Conservation (phyloP, 805 yeast species). For the Wickerhamiella sergipiensis region DNA sequence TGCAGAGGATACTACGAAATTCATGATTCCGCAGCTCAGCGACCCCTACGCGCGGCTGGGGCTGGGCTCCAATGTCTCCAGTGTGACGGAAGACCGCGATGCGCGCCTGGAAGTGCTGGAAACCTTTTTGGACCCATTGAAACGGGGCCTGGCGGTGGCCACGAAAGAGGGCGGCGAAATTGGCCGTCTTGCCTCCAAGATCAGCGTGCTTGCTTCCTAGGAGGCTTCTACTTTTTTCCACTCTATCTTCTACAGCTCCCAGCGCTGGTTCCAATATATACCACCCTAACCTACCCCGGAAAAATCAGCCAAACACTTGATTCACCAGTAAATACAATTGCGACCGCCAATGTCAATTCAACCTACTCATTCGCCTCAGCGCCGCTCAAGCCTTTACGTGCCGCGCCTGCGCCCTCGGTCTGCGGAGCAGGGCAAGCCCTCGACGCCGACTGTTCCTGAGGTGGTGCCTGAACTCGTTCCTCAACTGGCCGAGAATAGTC, state of each 20-base stretch:
- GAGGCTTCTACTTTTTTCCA: neutral
- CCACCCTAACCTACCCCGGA: too few relatives aligned
- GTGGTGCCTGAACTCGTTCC: too few relatives aligned
- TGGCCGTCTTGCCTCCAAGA: slow-evolving; percentile 12
- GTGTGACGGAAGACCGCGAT: slow-evolving; percentile 17
- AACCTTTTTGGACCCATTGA: slow-evolving; percentile 5
- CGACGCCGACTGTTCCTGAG: neutral
- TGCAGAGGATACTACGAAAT: slow-evolving; percentile 12
- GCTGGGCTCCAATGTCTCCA: neutral
- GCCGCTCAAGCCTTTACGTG: neutral
- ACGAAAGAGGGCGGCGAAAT: slow-evolving; percentile 15
- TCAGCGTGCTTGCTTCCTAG: slow-evolving; percentile 5
- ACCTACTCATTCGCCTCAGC: neutral
- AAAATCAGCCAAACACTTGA: neutral
- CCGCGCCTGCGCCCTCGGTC: neutral
- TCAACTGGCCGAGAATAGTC: too few relatives aligned
- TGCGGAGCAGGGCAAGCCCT: neutral
- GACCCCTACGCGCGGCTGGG: slow-evolving; percentile 11
- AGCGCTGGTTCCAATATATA: too few relatives aligned
- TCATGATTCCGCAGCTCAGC: slow-evolving; percentile 13
- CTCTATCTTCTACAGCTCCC: too few relatives aligned
- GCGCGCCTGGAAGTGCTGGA: slow-evolving; percentile 14
- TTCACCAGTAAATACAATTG: neutral
- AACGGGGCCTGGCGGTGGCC: slow-evolving; percentile 6
- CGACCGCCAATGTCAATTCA: too few relatives aligned